Evolutionary conservation across 2,329 filamentous ascomycete species (phyloP), one percentile per base, ranked within the genome.

Genomic region (Corniculantispora saksenae): DNA sequence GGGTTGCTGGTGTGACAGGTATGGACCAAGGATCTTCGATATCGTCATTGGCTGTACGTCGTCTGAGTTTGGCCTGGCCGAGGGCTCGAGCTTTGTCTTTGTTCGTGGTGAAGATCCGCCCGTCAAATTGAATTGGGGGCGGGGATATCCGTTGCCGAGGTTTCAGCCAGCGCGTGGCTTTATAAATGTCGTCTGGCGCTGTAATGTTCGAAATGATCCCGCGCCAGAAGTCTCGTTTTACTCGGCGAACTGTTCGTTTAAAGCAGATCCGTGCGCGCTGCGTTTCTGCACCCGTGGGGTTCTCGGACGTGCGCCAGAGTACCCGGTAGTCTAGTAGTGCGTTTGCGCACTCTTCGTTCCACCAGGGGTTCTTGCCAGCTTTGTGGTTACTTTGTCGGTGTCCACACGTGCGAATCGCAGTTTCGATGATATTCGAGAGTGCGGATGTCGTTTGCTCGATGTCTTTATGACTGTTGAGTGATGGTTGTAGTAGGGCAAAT

Each of bases 321-420:
- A 63, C 43, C 6, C 51, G 61, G 25, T 25, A 51, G 17, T 56
- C 53, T 23, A 48, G 35, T 15, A 50, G 53, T 21, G 50, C n/a
- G 25, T 56, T 40, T n/a, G 23, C 19, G 29, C 43, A 63, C 15
- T 63, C 61, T 13, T 63, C 25, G n/a, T 63, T 63, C 53, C 51
- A 63, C 61, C 40, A 63, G 4, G 43, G 61, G n/a, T 58, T 55
- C 25, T 45, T 43, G 12, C 48, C 50, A 17, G 32, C 35, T 21
- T 47, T 55, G 40, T 45, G 40, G 38, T 32, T 56, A 47, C 3
- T 55, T 55, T 55, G 23, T 0, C 27, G 35, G 17, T 56, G 51
- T 1, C 61, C 61, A 19, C 50, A 55, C 1, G 40, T 55, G 1
- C 27, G 15, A 3, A 63, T 51, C 3, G 61, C 61, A 8, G 21